A percentile compares a stretch with the other conserved stretches of the same genome.
Conservation (phyloP, 2,329 filamentous ascomycete genomes). For the Ophiostoma fasciatum region DNA sequence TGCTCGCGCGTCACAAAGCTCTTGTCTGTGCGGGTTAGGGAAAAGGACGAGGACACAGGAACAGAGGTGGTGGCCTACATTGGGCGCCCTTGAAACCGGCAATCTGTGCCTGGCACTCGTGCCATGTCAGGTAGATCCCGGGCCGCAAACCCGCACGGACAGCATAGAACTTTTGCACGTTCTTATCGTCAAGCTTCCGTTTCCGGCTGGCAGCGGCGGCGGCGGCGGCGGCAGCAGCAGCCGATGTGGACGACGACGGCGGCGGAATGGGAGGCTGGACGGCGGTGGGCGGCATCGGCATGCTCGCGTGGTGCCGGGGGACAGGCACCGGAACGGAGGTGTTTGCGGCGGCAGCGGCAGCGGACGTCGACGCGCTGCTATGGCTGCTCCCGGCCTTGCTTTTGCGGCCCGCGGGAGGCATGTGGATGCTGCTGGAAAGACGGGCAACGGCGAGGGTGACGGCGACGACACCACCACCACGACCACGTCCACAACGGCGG, state of each 20-base stretch:
- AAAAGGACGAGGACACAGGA: constrained; percentile 12
- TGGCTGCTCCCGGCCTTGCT: too few relatives aligned
- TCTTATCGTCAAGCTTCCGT: constrained; percentile 29
- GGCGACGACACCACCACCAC: too few relatives aligned
- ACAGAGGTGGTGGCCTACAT: constrained; percentile 37
- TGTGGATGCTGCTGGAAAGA: too few relatives aligned
- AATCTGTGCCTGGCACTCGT: constrained; percentile 46
- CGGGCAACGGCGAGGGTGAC: too few relatives aligned
- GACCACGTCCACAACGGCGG: too few relatives aligned
- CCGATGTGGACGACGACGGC: background rate
- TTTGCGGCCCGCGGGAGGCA: constrained; percentile 3
- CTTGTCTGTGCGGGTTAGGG: constrained; percentile 43
- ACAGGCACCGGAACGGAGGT: background rate
- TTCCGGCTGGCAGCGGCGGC: constrained; percentile 22
- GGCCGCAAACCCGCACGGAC: constrained; percentile 41
- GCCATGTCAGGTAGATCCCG: constrained; percentile 47
- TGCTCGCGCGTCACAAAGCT: constrained; percentile 60
- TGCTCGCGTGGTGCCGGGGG: background rate
- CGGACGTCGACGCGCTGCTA: background rate
- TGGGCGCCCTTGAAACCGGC: constrained; percentile 47
- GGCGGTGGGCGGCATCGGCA: background rate
- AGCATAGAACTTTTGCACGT: constrained; percentile 44
- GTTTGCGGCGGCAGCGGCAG: background rate
- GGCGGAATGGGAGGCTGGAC: too few relatives aligned
- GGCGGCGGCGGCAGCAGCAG: background rate